Percentiles rank a stretch among this genome's conserved stretches.
phyloP scores from a whole-genome alignment of 129 eudicot genomes.

The Pulicaria dysenterica region DNA sequence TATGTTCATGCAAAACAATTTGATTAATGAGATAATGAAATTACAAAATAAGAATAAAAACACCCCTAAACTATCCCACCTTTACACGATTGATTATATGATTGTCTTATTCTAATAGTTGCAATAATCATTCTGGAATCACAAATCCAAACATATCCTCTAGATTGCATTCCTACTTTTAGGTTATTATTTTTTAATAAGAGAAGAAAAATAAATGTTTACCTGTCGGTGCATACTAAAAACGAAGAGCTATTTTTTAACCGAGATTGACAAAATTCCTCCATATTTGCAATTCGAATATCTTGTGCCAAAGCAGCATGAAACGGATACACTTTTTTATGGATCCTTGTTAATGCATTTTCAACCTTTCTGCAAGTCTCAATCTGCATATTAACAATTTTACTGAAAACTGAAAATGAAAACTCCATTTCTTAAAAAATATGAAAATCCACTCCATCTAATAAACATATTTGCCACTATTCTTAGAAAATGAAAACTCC shows the following conservation, averaged over 20 bases:
- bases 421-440: too few species aligned
- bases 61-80: too few species aligned
- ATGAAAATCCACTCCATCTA: not conserved
- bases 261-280: constrained; percentile 64
- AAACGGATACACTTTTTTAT: constrained; percentile 77
- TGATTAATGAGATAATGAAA: too few species aligned
- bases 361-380: constrained; percentile 98
- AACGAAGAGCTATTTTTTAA: constrained; percentile 51
- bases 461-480: too few species aligned
- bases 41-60: too few species aligned
- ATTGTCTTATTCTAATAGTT: too few species aligned
- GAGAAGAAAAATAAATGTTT: not conserved
- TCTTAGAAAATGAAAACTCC: too few species aligned
- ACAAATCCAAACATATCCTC: not conserved
- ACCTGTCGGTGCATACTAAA: constrained; percentile 97
- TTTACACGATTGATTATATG: too few species aligned
- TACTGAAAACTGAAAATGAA: not conserved
- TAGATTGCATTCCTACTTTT: not conserved
- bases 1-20: too few species aligned
- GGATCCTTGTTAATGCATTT: constrained; percentile 70
- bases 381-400: constrained; percentile 52
- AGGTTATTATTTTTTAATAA: not conserved
- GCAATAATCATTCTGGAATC: not conserved
- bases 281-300: constrained; percentile 72
- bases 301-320: constrained; percentile 95